phyloP scores from a whole-genome alignment of 495 filamentous ascomycete genomes.

The Trichoderma erinaceum region DNA sequence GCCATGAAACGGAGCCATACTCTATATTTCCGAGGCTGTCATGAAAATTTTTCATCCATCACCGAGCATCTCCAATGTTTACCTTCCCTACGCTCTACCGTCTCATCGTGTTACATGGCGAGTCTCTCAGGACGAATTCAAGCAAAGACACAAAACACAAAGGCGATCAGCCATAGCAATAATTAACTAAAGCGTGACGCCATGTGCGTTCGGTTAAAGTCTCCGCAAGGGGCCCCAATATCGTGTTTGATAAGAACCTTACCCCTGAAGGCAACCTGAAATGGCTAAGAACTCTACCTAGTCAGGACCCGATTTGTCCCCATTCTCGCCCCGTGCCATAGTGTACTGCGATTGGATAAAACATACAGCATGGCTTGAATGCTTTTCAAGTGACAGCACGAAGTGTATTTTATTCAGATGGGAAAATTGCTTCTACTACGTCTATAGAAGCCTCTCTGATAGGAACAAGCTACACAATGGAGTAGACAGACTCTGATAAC shows the following conservation, averaged over 20 bases:
- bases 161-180: neutral
- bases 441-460: too few relatives aligned
- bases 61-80: too few relatives aligned
- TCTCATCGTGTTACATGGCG: neutral
- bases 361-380: neutral
- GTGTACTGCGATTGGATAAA: conserved; percentile 1
- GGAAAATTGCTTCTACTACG: too few relatives aligned
- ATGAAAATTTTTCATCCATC: too few relatives aligned
- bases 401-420: too few relatives aligned
- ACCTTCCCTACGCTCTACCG: too few relatives aligned
- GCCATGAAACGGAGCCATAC: neutral
- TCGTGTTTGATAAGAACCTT: neutral
- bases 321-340: neutral
- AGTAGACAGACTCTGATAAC: too few relatives aligned
- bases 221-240: conserved; percentile 1
- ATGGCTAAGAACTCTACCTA: neutral
- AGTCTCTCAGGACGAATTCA: neutral
- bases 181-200: neutral
- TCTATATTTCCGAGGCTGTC: too few relatives aligned
- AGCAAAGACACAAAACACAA: neutral
- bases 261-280: conserved; percentile 7
- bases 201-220: conserved; percentile 1
- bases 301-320: neutral
- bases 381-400: neutral
- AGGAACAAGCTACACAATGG: too few relatives aligned